Base-by-base conservation (phyloP, 108 stramenopile species). In the Pseudonitzschia multistriata region DNA sequence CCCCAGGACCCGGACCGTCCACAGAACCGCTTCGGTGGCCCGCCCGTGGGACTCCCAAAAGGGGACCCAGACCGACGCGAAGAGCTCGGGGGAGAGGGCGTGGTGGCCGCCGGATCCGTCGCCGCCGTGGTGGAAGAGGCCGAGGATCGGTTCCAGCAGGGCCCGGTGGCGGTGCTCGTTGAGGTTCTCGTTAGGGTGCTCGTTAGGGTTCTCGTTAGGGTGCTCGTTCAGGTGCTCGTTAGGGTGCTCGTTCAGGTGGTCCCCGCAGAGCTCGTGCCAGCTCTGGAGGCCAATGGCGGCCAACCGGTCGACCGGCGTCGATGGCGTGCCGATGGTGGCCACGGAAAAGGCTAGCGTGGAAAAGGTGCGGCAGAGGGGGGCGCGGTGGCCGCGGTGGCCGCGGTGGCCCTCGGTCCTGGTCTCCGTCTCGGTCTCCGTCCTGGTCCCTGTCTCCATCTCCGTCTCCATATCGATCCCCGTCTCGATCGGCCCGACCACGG, bases 11-110 rank as follows among this genome's bases (percentile, higher is more conserved):
- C 35, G 57, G 33, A 59, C 35, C 33, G 57, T 59, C 57, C 57
- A 59, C 57, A 59, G 3, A 33, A 59, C 13, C 3, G 57, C 57
- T 3, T 59, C 17, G 7, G 7, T 14, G 11, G 6, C 33, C 14
- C 35, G n/a, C n/a, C 57, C 57, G 29, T 59, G 5, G 3, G 15
- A 59, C 14, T 59, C 57, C 57, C 57, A 59, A 35, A 59, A 59
- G 57, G 57, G 57, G n/a, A 59, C 35, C 57, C 57, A 59, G 6
- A 59, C 29, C 57, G 57, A 35, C 31, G 57, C n/a, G 1, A 59
- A 19, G 8, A 59, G 17, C 15, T 59, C 57, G 4, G 21, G 25
- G 19, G 57, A 59, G 35, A 59, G 57, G 31, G 11, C 21, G 19
- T 45, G 1, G 42, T 45, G 7, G 8, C 3, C 42, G 13, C 2